Percentiles rank a stretch among this genome's conserved stretches.
phyloP scores from a whole-genome alignment of 306 rosid species.

The Quercus robur region DNA sequence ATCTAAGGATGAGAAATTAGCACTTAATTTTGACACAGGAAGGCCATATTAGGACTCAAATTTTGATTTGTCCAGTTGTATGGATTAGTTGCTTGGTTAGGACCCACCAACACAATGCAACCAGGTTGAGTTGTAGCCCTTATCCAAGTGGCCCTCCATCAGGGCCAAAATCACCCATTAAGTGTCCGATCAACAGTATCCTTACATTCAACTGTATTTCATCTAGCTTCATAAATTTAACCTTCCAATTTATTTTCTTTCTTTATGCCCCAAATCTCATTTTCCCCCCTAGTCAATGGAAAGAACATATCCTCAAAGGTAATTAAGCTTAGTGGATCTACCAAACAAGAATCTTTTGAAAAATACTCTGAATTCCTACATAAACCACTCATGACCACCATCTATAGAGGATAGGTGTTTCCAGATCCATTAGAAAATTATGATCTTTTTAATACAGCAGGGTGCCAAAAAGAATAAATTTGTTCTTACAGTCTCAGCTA shows the following conservation, averaged over 20 bases:
- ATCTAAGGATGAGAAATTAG: not conserved
- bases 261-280: not conserved
- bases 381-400: not conserved
- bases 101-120: not conserved
- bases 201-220: not conserved
- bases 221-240: not conserved
- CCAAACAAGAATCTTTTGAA: not conserved
- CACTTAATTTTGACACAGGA: not conserved
- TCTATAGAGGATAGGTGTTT: not conserved
- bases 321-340: not conserved
- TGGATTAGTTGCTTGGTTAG: not conserved
- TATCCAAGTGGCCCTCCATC: not conserved
- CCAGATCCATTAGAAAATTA: not conserved
- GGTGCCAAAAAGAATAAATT: constrained; percentile 8
- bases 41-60: not conserved
- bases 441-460: not conserved
- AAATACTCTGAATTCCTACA: not conserved
- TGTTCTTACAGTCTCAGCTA: constrained; percentile 85
- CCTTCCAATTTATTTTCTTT: not conserved
- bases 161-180: not conserved
- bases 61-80: not conserved
- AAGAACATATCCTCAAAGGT: not conserved
- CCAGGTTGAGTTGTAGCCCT: not conserved
- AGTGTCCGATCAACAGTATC: not conserved
- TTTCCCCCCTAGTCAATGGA: not conserved